Percentiles rank a stretch among this genome's conserved stretches.
Conservation (phyloP, 345 rosid genomes). For the Cardamine occulta region DNA sequence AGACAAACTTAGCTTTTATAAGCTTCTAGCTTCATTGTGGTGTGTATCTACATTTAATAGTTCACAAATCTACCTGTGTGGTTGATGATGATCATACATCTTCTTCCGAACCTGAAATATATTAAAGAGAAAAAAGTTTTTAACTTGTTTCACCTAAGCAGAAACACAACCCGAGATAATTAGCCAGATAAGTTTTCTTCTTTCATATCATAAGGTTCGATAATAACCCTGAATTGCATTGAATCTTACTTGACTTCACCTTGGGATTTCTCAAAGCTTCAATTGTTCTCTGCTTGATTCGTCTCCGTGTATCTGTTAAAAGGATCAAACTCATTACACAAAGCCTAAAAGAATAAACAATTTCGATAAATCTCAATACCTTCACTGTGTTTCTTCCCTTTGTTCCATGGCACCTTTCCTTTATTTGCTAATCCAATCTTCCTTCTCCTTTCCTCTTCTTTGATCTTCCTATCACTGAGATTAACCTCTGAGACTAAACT, state of each 20-base stretch:
- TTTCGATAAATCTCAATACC: constrained; percentile 46
- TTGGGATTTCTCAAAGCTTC: constrained; percentile 89
- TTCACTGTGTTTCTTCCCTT: constrained; percentile 69
- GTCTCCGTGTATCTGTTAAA: constrained; percentile 66
- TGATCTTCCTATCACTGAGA: constrained; percentile 28
- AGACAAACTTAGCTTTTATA: not conserved
- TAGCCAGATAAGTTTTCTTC: not conserved
- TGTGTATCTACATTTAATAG: not conserved
- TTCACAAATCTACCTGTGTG: constrained; percentile 62
- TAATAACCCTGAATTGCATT: constrained; percentile 27
- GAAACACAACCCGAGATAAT: not conserved
- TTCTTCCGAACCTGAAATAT: constrained; percentile 68
- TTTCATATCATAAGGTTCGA: not conserved
- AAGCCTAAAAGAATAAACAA: constrained; percentile 10
- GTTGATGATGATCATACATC: constrained; percentile 65
- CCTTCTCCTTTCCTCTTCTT: constrained; percentile 59
- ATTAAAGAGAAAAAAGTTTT: not conserved
- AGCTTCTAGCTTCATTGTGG: not conserved
- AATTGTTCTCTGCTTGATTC: constrained; percentile 79
- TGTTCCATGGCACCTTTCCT: constrained; percentile 90
- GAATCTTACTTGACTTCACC: constrained; percentile 90
- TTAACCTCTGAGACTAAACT: constrained; percentile 14
- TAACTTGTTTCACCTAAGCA: not conserved
- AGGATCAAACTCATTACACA: constrained; percentile 28
- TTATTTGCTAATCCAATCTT: constrained; percentile 72